Conservation (phyloP, 1,139 yeast species). For the Geotrichum citri-aurantii region DNA sequence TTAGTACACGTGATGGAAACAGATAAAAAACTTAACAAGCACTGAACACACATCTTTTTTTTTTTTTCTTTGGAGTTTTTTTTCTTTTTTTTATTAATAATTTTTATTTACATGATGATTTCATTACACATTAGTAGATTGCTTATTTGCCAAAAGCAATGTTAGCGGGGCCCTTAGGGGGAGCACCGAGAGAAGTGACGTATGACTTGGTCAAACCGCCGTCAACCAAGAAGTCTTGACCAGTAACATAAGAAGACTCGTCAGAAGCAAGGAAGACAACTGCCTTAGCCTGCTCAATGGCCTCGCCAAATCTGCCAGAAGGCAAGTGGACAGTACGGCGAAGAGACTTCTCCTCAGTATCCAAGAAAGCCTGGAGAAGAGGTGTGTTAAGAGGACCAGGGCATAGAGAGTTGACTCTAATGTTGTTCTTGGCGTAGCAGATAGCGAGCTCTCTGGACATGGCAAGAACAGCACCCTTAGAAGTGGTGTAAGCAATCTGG, state of each 20-base stretch:
- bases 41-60: background rate
- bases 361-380: slow-evolving; percentile 51
- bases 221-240: slow-evolving; percentile 75
- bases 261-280: slow-evolving; percentile 72
- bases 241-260: slow-evolving; percentile 78
- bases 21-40: background rate
- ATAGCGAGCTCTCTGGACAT: slow-evolving; percentile 63
- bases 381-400: slow-evolving; percentile 54
- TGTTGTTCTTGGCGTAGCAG: slow-evolving; percentile 56
- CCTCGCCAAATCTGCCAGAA: slow-evolving; percentile 45
- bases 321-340: slow-evolving; percentile 53
- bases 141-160: slow-evolving; percentile 31
- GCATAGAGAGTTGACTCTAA: slow-evolving; percentile 67
- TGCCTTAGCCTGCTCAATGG: slow-evolving; percentile 79
- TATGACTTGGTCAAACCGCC: slow-evolving; percentile 53
- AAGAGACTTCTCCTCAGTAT: slow-evolving; percentile 36
- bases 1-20: background rate
- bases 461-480: slow-evolving; percentile 40
- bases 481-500: slow-evolving; percentile 39
- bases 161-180: slow-evolving; percentile 31
- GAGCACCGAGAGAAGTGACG: slow-evolving; percentile 30
- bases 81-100: background rate
- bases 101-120: background rate
- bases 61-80: background rate
- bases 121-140: background rate